phyloP scores from a whole-genome alignment of 306 rosid species.

The Dalbergia cochinchinensis region DNA sequence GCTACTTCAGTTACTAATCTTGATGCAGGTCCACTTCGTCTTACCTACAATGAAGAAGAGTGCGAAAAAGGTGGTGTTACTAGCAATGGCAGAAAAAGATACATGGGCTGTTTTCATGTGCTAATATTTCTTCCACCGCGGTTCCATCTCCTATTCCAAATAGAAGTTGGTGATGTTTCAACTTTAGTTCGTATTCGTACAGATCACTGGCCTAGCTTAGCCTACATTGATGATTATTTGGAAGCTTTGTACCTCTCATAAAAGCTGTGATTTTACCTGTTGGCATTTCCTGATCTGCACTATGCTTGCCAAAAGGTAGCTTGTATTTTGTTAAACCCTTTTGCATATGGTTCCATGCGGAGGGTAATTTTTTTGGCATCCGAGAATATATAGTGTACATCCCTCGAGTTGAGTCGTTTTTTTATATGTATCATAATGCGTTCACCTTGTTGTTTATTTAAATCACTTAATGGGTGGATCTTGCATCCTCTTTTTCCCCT shows the following conservation, averaged over 20 bases:
- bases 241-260: slow-evolving; percentile 84
- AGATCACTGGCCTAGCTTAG: slow-evolving; percentile 98
- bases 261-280: slow-evolving; percentile 31
- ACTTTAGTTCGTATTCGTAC: slow-evolving; percentile 92
- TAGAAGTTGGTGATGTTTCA: slow-evolving; percentile 91
- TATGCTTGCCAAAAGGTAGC: background rate
- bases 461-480: background rate
- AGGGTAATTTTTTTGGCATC: slow-evolving; percentile 1
- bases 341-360: background rate
- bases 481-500: background rate
- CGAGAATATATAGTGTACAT: slow-evolving; percentile 27
- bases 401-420: background rate
- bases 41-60: slow-evolving; percentile 70
- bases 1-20: slow-evolving; percentile 46
- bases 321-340: background rate
- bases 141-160: slow-evolving; percentile 94
- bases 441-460: background rate
- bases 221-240: slow-evolving; percentile 94
- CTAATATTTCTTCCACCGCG: slow-evolving; percentile 95
- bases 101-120: slow-evolving; percentile 73
- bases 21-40: slow-evolving; percentile 73
- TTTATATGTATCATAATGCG: background rate
- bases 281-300: background rate
- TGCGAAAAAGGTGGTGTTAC: slow-evolving; percentile 52
- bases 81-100: slow-evolving; percentile 59